Evolutionary conservation across 202 grass and related monocot genomes (phyloP).

Genomic region (Bolboschoenoplectus hybrid): DNA sequence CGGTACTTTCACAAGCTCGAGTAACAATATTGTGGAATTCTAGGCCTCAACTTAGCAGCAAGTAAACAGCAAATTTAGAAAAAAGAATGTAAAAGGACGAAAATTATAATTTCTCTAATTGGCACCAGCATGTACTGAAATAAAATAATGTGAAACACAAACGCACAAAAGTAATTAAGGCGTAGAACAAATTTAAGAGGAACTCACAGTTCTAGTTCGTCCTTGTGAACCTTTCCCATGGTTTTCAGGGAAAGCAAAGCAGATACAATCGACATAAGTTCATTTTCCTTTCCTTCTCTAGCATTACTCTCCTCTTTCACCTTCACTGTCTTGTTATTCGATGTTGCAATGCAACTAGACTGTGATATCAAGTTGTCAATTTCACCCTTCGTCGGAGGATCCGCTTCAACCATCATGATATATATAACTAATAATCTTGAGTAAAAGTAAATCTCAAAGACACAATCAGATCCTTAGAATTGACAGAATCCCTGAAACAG

Average conservation of each 20-base stretch:
- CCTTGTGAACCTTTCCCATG: constrained; percentile 11
- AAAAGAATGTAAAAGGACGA: not conserved
- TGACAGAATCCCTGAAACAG: constrained; percentile 16
- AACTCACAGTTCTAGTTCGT: constrained; percentile 24
- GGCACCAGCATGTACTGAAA: not conserved
- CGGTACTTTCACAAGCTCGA: not conserved
- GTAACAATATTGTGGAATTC: not conserved
- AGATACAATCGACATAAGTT: constrained; percentile 31
- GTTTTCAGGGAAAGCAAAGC: constrained; percentile 37
- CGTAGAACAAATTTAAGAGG: not conserved
- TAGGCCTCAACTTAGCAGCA: not conserved
- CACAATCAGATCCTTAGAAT: constrained; percentile 17
- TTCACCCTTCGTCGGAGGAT: constrained; percentile 25
- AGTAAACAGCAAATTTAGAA: constrained; percentile 5
- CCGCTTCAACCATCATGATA: constrained; percentile 20
- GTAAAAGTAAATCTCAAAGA: not conserved
- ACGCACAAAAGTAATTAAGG: not conserved
- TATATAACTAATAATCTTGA: not conserved
- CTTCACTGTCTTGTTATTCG: not conserved
- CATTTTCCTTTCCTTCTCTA: constrained; percentile 37
- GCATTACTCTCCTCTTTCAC: constrained; percentile 20
- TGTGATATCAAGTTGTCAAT: constrained; percentile 22
- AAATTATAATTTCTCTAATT: not conserved
- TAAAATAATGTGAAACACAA: not conserved
- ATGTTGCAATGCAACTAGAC: not conserved